A percentile compares a stretch with the other conserved stretches of the same genome.
These are phyloP conservation scores for Aureobasidium sp. DNA, from an alignment of 2,329 filamentous ascomycete genomes.

Conservation along the genomic window DNA sequence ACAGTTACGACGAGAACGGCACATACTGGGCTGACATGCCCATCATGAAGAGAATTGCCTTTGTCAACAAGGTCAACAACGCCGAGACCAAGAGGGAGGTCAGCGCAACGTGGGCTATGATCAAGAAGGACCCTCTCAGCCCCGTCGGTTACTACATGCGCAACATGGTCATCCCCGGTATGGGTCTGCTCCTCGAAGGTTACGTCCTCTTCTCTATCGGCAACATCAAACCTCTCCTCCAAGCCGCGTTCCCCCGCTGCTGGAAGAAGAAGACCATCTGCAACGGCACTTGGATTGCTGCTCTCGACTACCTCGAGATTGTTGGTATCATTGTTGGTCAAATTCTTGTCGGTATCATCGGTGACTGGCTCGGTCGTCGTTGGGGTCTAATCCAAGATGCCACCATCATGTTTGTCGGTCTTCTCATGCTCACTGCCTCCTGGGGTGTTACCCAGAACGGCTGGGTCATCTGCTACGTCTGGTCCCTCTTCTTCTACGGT, in stretches of 20 bases:
- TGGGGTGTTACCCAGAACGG: constrained; percentile 81
- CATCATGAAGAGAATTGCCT: constrained; percentile 58
- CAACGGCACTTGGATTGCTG: constrained; percentile 68
- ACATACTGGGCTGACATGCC: constrained; percentile 90
- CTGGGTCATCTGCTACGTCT: constrained; percentile 96
- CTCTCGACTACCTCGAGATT: constrained; percentile 87
- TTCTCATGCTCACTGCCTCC: constrained; percentile 82
- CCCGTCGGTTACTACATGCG: constrained; percentile 80
- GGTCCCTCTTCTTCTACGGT: constrained; percentile 87
- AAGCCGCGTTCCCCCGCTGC: constrained; percentile 65
- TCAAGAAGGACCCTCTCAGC: constrained; percentile 76
- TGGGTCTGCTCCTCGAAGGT: constrained; percentile 83
- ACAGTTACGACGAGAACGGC: constrained; percentile 74
- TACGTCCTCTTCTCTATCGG: constrained; percentile 97
- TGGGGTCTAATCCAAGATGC: constrained; percentile 96
- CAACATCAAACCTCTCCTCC: constrained; percentile 77
- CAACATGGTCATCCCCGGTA: constrained; percentile 86
- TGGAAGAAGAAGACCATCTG: constrained; percentile 61
- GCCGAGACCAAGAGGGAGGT: constrained; percentile 63
- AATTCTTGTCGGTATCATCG: constrained; percentile 72
- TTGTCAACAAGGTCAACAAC: constrained; percentile 66
- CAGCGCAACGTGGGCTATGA: constrained; percentile 61
- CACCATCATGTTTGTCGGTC: constrained; percentile 84
- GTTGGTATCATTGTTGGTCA: constrained; percentile 93
- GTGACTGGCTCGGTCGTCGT: constrained; percentile 78